Percentiles rank a stretch among this genome's conserved stretches.
These are phyloP conservation scores for Diatrype stigma DNA, from an alignment of 2,329 filamentous ascomycete genomes.

Conservation along the genomic window DNA sequence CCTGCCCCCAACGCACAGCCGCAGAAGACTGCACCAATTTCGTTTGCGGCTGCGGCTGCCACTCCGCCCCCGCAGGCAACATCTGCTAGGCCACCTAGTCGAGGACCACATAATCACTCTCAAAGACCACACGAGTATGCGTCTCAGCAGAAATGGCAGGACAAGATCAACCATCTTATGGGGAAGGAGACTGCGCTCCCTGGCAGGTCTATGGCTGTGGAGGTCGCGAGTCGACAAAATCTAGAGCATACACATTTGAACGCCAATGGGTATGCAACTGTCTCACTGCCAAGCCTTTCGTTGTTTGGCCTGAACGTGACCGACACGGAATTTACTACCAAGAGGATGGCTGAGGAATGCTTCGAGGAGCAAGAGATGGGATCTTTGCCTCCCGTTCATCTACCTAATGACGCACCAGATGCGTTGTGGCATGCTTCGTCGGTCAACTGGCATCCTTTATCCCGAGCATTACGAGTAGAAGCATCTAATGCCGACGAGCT, in stretches of 20 bases:
- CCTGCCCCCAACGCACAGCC: constrained; percentile 29
- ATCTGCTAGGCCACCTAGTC: constrained; percentile 17
- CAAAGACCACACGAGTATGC: constrained; percentile 26
- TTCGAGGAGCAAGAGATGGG: constrained; percentile 80
- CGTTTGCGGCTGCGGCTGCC: constrained; percentile 37
- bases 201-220: constrained; percentile 57
- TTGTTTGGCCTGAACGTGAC: constrained; percentile 25
- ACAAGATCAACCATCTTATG: constrained; percentile 74
- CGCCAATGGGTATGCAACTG: constrained; percentile 54
- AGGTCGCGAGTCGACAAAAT: constrained; percentile 63
- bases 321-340: constrained; percentile 49
- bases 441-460: constrained; percentile 51
- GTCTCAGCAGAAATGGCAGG: constrained; percentile 62
- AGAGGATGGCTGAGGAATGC: constrained; percentile 71
- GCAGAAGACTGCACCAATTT: constrained; percentile 37
- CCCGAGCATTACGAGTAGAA: constrained; percentile 46
- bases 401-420: constrained; percentile 61
- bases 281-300: constrained; percentile 58
- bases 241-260: constrained; percentile 49
- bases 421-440: constrained; percentile 59
- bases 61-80: constrained; percentile 16
- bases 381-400: constrained; percentile 65
- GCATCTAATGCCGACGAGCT: constrained; percentile 42
- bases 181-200: constrained; percentile 56
- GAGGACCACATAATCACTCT: constrained; percentile 17